These are phyloP conservation scores for Amanita thiersii DNA, from an alignment of 768 basidiomycete species.

Conservation along the genomic window DNA sequence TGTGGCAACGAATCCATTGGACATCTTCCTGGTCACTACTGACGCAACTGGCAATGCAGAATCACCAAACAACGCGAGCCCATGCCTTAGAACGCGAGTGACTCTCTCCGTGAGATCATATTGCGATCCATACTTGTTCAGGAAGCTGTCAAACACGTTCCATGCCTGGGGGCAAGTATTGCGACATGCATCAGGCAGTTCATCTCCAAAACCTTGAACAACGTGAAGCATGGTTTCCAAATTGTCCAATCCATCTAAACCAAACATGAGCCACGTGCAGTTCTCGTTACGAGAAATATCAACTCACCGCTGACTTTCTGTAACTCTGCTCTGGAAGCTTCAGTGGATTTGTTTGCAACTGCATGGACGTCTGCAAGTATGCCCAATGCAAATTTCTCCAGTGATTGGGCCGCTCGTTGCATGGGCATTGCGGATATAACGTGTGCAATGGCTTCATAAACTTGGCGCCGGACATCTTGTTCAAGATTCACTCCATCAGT, in stretches of 20 bases:
- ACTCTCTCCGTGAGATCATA: constrained; percentile 75
- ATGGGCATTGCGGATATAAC: constrained; percentile 94
- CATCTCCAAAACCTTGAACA: constrained; percentile 74
- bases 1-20: constrained; percentile 67
- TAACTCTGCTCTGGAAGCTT: constrained; percentile 65
- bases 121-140: constrained; percentile 69
- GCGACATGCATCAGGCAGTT: constrained; percentile 73
- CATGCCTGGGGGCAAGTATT: constrained; percentile 77
- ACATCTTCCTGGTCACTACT: constrained; percentile 68
- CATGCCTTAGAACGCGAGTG: constrained; percentile 79
- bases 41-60: constrained; percentile 61
- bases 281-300: not conserved
- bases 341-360: constrained; percentile 41
- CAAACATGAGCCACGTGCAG: constrained; percentile 3
- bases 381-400: constrained; percentile 82
- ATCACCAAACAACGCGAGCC: constrained; percentile 71
- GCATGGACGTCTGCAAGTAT: constrained; percentile 73
- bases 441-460: constrained; percentile 93
- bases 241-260: constrained; percentile 79
- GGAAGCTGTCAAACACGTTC: constrained; percentile 72
- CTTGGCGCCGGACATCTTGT: constrained; percentile 84
- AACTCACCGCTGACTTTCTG: constrained; percentile 58
- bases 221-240: constrained; percentile 87
- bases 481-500: constrained; percentile 70
- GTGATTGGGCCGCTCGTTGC: constrained; percentile 76